Percentiles rank a stretch among this genome's conserved stretches.
phyloP scores from a whole-genome alignment of 2,329 filamentous ascomycete genomes.

The Scytalidium lignicola region DNA sequence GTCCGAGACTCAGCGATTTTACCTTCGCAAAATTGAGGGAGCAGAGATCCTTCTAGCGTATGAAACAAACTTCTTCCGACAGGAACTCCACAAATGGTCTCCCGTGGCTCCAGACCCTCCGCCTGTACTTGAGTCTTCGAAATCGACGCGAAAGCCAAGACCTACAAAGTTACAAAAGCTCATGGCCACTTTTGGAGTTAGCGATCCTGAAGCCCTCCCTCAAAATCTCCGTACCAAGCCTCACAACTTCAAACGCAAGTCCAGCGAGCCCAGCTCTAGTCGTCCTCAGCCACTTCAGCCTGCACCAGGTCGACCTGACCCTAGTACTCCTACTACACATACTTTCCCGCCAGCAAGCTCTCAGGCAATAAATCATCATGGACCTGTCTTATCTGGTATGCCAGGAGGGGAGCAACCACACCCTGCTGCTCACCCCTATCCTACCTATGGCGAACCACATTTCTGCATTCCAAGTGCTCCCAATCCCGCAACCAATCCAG shows the following conservation, averaged over 20 bases:
- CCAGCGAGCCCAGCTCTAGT: constrained; percentile 23
- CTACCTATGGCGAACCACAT: constrained; percentile 19
- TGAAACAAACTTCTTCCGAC: constrained; percentile 97
- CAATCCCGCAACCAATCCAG: constrained; percentile 18
- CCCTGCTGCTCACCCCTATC: constrained; percentile 19
- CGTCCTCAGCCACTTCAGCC: constrained; percentile 24
- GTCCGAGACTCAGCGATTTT: constrained; percentile 86
- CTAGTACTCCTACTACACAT: constrained; percentile 24
- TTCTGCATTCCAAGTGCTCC: constrained; percentile 16
- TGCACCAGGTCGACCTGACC: constrained; percentile 24
- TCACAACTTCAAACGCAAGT: constrained; percentile 26
- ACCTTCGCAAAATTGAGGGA: constrained; percentile 93
- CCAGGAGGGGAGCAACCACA: constrained; percentile 18
- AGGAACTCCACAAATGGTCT: constrained; percentile 91
- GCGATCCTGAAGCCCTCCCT: constrained; percentile 85
- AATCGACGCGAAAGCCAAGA: constrained; percentile 90
- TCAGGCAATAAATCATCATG: constrained; percentile 16
- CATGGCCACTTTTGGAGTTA: constrained; percentile 80
- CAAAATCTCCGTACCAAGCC: constrained; percentile 46
- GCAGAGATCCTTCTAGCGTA: constrained; percentile 86
- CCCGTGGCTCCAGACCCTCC: constrained; percentile 83
- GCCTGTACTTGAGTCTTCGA: constrained; percentile 77
- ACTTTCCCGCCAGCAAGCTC: constrained; percentile 13
- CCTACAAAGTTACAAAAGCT: constrained; percentile 97
- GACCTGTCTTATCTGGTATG: constrained; percentile 21